Base-by-base conservation (phyloP, 1,284 basidiomycete genomes). In the Microbotryum saponariae region DNA sequence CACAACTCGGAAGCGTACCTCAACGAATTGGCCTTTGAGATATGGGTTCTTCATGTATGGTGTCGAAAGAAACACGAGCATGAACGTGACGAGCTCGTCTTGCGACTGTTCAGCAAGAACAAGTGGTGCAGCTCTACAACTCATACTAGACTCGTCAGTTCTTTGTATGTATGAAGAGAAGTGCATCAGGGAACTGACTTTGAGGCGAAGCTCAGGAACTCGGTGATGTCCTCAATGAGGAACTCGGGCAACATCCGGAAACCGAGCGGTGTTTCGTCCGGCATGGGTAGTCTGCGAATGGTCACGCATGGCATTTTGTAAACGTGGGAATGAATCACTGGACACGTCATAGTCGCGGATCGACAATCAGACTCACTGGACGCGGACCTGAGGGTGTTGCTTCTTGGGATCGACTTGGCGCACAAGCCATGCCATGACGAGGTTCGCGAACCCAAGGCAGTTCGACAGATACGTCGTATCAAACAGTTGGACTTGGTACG, bases 31-130 rank as follows among this genome's bases (percentile, higher is more conserved):
- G n/a, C 91, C 86, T 76, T 97, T 97, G 70, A 98, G 76, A 81
- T 96, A 97, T 0, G 96, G 96, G 70, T 98, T 99, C 79, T 96
- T 97, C 79, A 99, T 92, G 75, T 94, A 97, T 0, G 89, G 90
- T 7, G 91, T 96, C 8, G 88, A 87, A 59, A 98, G 79, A 82
- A 97, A 97, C 0, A 89, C 91, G 68, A 97, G 80, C 46, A 86
- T 83, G 76, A 97, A 98, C 0, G 85, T 83, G 67, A 97, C 79
- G n/a, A 98, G 78, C 70, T 93, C 92, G 31, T 85, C 84, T 77
- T 90, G 74, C 45, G 74, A 73, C 47, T 67, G 88, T 60, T 91
- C 89, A 0, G 87, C 86, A 44, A 97, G 82, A 58, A 86, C 87
- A 59, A 90, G 83, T 0, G 91, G 91, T 2, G 84, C 80, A 61